phyloP scores from a whole-genome alignment of 371 early-diverging fungal species.

The Modicella reniformis region DNA sequence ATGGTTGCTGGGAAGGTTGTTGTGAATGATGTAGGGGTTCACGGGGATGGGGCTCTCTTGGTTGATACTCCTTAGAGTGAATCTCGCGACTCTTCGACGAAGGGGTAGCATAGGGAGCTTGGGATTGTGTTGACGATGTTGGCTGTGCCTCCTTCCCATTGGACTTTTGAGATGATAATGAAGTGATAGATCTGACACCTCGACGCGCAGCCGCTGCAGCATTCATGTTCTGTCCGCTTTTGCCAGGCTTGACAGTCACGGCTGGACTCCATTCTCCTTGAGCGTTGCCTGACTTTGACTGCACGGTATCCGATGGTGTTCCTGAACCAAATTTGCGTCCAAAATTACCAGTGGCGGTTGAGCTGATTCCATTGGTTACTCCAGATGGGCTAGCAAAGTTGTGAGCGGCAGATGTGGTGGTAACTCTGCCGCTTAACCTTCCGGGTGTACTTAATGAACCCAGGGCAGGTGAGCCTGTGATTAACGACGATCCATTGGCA shows the following conservation, averaged over 20 bases:
- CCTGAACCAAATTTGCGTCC: slow-evolving; percentile 28
- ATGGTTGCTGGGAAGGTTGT: slow-evolving; percentile 16
- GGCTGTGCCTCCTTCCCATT: slow-evolving; percentile 35
- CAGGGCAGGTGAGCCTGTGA: slow-evolving; percentile 32
- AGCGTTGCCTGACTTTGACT: slow-evolving; percentile 12
- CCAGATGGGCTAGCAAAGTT: slow-evolving; percentile 39
- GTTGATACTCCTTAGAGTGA: slow-evolving; percentile 51
- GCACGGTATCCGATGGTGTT: slow-evolving; percentile 16
- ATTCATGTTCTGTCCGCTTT: slow-evolving; percentile 16
- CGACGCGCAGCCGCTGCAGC: slow-evolving; percentile 25
- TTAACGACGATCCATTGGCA: slow-evolving; percentile 31
- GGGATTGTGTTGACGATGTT: slow-evolving; percentile 12
- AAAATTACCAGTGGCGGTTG: slow-evolving; percentile 2
- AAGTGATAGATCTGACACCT: slow-evolving; percentile 12
- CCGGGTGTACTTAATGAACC: slow-evolving; percentile 13
- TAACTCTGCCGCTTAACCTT: slow-evolving; percentile 32
- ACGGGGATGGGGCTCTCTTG: slow-evolving; percentile 40
- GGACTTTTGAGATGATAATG: slow-evolving; percentile 22
- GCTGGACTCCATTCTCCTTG: slow-evolving; percentile 39
- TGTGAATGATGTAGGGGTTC: slow-evolving; percentile 37
- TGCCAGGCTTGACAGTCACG: slow-evolving; percentile 22
- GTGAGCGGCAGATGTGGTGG: slow-evolving; percentile 41
- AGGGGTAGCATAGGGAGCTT: slow-evolving; percentile 14
- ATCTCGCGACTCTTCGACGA: slow-evolving; percentile 45
- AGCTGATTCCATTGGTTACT: slow-evolving; percentile 16